Evolutionary conservation across 73 alveolate species (phyloP).

Genomic region (Paraurostyla sp.): DNA sequence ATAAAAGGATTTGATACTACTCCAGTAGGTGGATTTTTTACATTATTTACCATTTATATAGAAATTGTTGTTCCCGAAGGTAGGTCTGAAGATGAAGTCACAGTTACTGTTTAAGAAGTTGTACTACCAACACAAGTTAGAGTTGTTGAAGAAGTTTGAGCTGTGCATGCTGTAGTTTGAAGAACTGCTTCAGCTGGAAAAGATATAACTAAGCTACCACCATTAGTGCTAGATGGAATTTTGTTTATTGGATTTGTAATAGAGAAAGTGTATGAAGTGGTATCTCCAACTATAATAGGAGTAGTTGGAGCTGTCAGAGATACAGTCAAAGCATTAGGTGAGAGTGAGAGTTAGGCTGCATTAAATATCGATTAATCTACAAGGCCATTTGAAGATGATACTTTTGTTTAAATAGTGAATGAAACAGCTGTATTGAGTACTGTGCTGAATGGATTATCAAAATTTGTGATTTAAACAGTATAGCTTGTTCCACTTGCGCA

Average conservation of each 20-base stretch:
- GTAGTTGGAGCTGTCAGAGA: conserved; percentile 53
- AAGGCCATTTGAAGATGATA: conserved; percentile 39
- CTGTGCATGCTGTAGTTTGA: conserved; percentile 66
- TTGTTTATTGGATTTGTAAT: conserved; percentile 13
- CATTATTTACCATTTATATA: conserved; percentile 27
- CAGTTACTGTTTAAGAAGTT: conserved; percentile 5
- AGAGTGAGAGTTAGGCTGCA: conserved; percentile 2
- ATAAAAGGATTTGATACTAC: conserved; percentile 14
- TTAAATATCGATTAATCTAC: conserved; percentile 1
- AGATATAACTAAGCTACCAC: conserved; percentile 51
- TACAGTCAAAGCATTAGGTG: conserved; percentile 24
- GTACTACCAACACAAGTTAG: conserved; percentile 6
- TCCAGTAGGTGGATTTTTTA: conserved; percentile 48
- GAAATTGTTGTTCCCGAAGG: neutral
- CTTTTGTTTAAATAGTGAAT: conserved; percentile 17
- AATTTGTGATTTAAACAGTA: neutral
- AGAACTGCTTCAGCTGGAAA: conserved; percentile 65
- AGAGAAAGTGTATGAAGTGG: conserved; percentile 2
- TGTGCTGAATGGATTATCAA: conserved; percentile 43
- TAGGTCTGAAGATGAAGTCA: conserved; percentile 23
- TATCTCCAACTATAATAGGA: conserved; percentile 41
- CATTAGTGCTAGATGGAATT: conserved; percentile 6
- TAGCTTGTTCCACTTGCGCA: conserved; percentile 7
- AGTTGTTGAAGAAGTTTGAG: conserved; percentile 45
- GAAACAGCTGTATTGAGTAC: neutral